Base-by-base conservation (phyloP, 148 eudicot species). In the Talinum fruticosum region DNA sequence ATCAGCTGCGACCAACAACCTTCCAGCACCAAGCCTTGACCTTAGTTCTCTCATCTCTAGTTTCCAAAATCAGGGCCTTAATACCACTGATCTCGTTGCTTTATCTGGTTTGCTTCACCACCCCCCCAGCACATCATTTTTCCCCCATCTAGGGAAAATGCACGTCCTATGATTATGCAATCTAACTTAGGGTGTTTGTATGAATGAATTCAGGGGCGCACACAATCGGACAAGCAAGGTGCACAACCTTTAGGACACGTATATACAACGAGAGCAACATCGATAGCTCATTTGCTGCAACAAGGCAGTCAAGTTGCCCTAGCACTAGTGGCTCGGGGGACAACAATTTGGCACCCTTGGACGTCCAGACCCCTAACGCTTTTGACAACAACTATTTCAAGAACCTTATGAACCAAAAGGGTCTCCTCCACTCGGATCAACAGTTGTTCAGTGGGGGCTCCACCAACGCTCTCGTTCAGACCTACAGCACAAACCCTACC, bases 191-290 rank as follows among this genome's bases (percentile, higher is more conserved):
- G n/a, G n/a, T 51, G 57, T 51, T 19, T 5, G 12, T 8, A 41
- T 41, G 47, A 41, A 41, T 41, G 47, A 41, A 10, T 33, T n/a
- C n/a, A 88, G 91, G 91, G 8, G 83, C 87, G 0, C 93, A 90
- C 83, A 90, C 91, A 71, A 88, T 88, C 4, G 93, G 93, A 23
- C 88, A 82, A 83, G 89, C 93, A 64, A 72, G 93, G 75, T 90
- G 93, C 82, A 82, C 81, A 14, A 44, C 6, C 44, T 88, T 90
- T 49, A 72, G 91, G 36, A 34, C 79, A 34, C 89, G 74, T 33
- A 68, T 88, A 35, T 88, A 90, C 87, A 86, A 86, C 69, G 89
- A 88, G 24, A 85, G 82, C 37, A 85, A 88, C 86, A 85, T 90
- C 0, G 91, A 90, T 37, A 2, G 78, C 23, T 69, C 87, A 32